A percentile compares a stretch with the other conserved stretches of the same genome.
phyloP scores from a whole-genome alignment of 306 rosid species.

The Casuarina glauca region DNA sequence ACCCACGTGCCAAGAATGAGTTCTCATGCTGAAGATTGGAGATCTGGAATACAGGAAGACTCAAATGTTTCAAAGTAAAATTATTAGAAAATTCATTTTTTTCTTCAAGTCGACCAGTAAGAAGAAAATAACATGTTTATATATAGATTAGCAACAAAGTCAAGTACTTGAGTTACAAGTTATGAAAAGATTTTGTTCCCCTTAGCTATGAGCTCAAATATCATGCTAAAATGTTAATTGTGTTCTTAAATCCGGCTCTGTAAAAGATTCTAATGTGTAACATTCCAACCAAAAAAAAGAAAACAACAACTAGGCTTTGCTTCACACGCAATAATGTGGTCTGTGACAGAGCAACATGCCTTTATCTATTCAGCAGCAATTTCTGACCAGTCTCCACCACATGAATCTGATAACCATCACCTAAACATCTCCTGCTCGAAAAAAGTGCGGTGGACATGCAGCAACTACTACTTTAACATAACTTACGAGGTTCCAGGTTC shows the following conservation, averaged over 20 bases:
- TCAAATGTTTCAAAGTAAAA: no score
- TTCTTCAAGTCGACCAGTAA: no score
- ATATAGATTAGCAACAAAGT: no score
- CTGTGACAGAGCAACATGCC: background rate
- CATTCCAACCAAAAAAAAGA: no score
- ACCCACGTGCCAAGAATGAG: constrained; percentile 29
- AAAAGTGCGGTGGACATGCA: background rate
- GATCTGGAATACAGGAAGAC: background rate
- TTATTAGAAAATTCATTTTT: no score
- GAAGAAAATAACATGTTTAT: no score
- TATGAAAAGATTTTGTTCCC: no score
- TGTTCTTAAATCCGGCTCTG: no score
- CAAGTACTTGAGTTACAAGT: no score
- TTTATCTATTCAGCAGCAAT: background rate
- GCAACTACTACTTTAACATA: background rate
- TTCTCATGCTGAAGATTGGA: background rate
- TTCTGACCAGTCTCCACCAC: background rate
- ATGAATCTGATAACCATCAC: background rate
- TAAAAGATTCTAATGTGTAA: no score
- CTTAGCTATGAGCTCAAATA: no score
- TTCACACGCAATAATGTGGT: background rate
- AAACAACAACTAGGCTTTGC: background rate
- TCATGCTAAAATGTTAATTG: no score
- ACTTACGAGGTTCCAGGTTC: background rate
- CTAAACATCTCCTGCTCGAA: background rate